phyloP scores from a whole-genome alignment of 2,329 filamentous ascomycete species.

The Calonectria fujianensis region DNA sequence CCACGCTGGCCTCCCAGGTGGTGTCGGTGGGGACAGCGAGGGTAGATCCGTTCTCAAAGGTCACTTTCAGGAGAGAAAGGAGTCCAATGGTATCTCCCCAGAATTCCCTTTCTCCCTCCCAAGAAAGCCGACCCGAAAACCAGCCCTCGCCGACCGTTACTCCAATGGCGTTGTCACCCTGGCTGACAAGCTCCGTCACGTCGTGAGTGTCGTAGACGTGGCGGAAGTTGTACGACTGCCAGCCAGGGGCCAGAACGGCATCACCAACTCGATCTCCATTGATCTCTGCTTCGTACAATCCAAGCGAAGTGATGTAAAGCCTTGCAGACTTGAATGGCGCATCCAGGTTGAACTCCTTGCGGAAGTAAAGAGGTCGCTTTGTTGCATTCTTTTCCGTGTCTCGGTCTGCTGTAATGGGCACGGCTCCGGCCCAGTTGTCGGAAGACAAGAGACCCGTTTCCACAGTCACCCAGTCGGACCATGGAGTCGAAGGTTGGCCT shows the following conservation, averaged over 20 bases:
- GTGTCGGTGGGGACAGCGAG: slow-evolving; percentile 60
- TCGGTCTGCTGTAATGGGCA: slow-evolving; percentile 56
- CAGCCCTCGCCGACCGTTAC: slow-evolving; percentile 68
- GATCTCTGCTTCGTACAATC: slow-evolving; percentile 68
- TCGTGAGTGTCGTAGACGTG: slow-evolving; percentile 73
- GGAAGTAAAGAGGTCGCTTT: slow-evolving; percentile 58
- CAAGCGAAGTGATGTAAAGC: slow-evolving; percentile 68
- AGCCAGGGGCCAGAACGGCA: slow-evolving; percentile 69
- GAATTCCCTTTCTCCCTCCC: slow-evolving; percentile 51
- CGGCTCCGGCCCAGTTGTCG: slow-evolving; percentile 57
- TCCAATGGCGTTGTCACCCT: slow-evolving; percentile 60
- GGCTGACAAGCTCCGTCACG: slow-evolving; percentile 64
- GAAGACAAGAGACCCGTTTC: slow-evolving; percentile 59
- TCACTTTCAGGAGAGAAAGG: slow-evolving; percentile 59
- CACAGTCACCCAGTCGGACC: slow-evolving; percentile 57
- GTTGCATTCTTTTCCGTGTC: slow-evolving; percentile 53
- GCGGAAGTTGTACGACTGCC: slow-evolving; percentile 70
- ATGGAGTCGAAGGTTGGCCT: slow-evolving; percentile 47
- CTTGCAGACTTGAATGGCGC: slow-evolving; percentile 59
- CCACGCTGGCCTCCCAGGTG: slow-evolving; percentile 59
- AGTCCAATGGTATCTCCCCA: slow-evolving; percentile 63
- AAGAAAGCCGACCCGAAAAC: slow-evolving; percentile 61
- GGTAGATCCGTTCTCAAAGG: slow-evolving; percentile 55
- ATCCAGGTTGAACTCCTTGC: slow-evolving; percentile 58
- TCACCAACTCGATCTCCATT: slow-evolving; percentile 66